Evolutionary conservation across 495 filamentous ascomycete species (phyloP).

Genomic region (Neurospora sp.): DNA sequence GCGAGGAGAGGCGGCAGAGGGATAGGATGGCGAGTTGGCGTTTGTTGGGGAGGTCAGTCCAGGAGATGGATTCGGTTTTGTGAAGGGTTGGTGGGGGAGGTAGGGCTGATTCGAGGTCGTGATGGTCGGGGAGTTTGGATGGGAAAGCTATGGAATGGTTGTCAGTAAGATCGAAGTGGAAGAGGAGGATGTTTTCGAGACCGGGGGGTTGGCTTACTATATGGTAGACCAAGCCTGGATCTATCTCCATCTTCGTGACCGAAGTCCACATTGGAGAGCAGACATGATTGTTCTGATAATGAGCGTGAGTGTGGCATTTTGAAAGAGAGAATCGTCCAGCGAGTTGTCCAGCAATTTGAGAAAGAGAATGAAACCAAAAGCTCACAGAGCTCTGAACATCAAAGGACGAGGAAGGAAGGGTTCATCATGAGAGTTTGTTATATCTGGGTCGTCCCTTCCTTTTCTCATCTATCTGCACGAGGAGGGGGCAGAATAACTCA

Average conservation of each 20-base stretch:
- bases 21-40: slow-evolving; percentile 42
- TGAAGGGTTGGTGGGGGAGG: background rate
- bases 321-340: background rate
- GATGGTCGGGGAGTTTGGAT: background rate
- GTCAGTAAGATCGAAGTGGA: background rate
- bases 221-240: background rate
- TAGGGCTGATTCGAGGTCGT: background rate
- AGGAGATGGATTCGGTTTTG: background rate
- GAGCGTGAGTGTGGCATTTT: slow-evolving; percentile 6
- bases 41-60: slow-evolving; percentile 39
- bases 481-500: background rate
- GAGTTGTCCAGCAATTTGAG: background rate
- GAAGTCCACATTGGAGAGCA: background rate
- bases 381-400: background rate
- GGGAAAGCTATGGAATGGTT: background rate
- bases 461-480: background rate
- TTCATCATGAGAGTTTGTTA: background rate
- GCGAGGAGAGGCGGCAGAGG: slow-evolving; percentile 43
- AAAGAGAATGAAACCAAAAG: background rate
- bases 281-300: background rate
- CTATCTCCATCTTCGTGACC: background rate
- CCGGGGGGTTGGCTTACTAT: background rate
- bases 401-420: background rate
- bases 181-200: background rate
- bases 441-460: background rate